Conservation (phyloP, 1,284 basidiomycete genomes). For the Puccinia polysora region DNA sequence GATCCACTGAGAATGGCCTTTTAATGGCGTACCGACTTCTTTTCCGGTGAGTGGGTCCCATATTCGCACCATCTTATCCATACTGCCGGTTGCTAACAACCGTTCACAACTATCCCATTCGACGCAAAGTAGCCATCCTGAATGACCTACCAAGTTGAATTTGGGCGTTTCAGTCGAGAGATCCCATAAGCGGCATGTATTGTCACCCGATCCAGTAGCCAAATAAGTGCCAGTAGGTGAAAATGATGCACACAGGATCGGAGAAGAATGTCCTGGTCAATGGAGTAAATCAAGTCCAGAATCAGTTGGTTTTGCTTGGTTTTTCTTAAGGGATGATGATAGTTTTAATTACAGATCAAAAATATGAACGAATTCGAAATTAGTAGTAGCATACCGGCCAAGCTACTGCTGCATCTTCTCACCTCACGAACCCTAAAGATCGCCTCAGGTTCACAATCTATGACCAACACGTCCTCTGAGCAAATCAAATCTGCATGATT, state of each 20-base stretch:
- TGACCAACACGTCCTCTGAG: slow-evolving; percentile 76
- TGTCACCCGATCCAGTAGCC: slow-evolving; percentile 92
- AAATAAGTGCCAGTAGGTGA: slow-evolving; percentile 85
- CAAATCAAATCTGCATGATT: slow-evolving; percentile 59
- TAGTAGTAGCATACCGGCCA: slow-evolving; percentile 62
- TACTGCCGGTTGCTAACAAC: slow-evolving; percentile 86
- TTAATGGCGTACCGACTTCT: slow-evolving; percentile 73
- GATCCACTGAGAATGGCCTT: slow-evolving; percentile 94
- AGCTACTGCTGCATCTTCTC: slow-evolving; percentile 83
- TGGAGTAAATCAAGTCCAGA: too few relatives aligned
- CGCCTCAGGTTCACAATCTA: slow-evolving; percentile 88
- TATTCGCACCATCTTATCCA: slow-evolving; percentile 69
- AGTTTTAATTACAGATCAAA: too few relatives aligned
- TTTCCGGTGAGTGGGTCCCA: slow-evolving; percentile 89
- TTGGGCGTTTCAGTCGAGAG: slow-evolving; percentile 87
- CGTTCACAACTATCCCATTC: slow-evolving; percentile 94
- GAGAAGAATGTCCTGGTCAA: slow-evolving; percentile 76
- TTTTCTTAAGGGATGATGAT: too few relatives aligned
- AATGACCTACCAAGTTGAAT: slow-evolving; percentile 79
- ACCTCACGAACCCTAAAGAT: slow-evolving; percentile 92
- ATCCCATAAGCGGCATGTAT: slow-evolving; percentile 89
- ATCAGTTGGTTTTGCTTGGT: too few relatives aligned
- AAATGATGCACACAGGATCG: slow-evolving; percentile 91
- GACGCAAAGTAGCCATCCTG: slow-evolving; percentile 91
- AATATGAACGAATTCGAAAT: not conserved